These are phyloP conservation scores for Stephania yunnanensis DNA, from an alignment of 164 flowering plant species.

Conservation along the genomic window DNA sequence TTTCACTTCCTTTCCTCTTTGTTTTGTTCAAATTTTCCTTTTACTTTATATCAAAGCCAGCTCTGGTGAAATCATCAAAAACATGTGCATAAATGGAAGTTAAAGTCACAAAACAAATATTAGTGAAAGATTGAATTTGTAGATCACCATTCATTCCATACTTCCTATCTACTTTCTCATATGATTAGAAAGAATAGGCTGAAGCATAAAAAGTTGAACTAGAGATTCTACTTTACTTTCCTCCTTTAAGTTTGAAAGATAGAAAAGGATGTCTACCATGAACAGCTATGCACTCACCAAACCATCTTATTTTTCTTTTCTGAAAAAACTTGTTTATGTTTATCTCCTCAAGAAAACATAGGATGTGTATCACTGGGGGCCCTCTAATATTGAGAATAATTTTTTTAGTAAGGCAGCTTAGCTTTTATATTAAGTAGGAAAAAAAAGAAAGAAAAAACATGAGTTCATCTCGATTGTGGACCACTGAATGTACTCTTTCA, in stretches of 20 bases:
- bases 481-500: background rate
- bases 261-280: background rate
- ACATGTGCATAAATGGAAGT: background rate
- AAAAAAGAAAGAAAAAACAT: no score
- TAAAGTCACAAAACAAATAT: background rate
- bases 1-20: no score
- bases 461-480: background rate
- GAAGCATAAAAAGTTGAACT: background rate
- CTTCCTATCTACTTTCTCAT: background rate
- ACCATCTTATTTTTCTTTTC: constrained; percentile 17
- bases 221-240: constrained; percentile 4
- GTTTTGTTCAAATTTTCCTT: no score
- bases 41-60: no score
- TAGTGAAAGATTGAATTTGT: background rate
- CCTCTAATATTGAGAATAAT: background rate
- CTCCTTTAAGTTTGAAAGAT: background rate
- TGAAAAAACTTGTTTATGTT: background rate
- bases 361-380: background rate
- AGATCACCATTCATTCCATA: background rate
- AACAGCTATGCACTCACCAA: constrained; percentile 19
- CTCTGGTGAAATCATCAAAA: background rate
- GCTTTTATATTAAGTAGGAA: background rate
- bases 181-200: background rate
- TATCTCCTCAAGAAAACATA: background rate
- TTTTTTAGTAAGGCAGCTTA: background rate